Percentiles rank a stretch among this genome's conserved stretches.
Conservation (phyloP, 371 early-diverging fungal genomes). For the Mortierella sp. region DNA sequence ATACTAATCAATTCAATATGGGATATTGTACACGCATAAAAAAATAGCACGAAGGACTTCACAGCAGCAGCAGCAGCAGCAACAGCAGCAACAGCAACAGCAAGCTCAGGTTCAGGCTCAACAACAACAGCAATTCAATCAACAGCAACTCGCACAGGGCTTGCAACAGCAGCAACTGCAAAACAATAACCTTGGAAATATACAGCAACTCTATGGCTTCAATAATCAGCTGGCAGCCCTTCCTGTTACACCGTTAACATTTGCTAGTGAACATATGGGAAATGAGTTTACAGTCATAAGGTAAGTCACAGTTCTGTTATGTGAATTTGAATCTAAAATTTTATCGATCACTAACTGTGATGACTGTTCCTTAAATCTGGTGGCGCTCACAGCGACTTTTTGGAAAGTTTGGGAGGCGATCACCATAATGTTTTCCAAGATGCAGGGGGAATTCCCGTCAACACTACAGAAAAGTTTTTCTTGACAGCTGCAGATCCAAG, state of each 20-base stretch:
- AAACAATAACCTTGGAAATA: too few species aligned
- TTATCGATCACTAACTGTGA: too few species aligned
- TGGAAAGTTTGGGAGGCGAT: conserved; percentile 72
- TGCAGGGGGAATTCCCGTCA: conserved; percentile 59
- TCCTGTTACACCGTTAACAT: conserved; percentile 70
- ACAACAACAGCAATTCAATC: not conserved
- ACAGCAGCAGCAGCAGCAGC: too few species aligned
- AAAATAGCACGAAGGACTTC: conserved; percentile 33
- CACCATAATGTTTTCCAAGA: conserved; percentile 47
- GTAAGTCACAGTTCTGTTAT: conserved; percentile 36
- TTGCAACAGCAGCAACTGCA: conserved; percentile 18
- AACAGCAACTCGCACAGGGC: too few species aligned
- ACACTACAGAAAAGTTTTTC: conserved; percentile 87
- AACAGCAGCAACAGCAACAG: conserved; percentile 12
- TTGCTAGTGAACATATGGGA: conserved; percentile 84
- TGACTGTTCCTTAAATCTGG: too few species aligned
- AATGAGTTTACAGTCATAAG: conserved; percentile 85
- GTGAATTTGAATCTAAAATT: too few species aligned
- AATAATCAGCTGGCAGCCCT: conserved; percentile 39
- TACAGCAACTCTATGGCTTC: conserved; percentile 35
- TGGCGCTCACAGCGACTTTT: conserved; percentile 72
- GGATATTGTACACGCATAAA: not conserved
- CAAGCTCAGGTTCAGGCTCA: not conserved
- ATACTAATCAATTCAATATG: not conserved
- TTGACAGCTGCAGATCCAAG: conserved; percentile 90